Conservation (phyloP, 495 filamentous ascomycete genomes). For the Penicillium verhagenii region DNA sequence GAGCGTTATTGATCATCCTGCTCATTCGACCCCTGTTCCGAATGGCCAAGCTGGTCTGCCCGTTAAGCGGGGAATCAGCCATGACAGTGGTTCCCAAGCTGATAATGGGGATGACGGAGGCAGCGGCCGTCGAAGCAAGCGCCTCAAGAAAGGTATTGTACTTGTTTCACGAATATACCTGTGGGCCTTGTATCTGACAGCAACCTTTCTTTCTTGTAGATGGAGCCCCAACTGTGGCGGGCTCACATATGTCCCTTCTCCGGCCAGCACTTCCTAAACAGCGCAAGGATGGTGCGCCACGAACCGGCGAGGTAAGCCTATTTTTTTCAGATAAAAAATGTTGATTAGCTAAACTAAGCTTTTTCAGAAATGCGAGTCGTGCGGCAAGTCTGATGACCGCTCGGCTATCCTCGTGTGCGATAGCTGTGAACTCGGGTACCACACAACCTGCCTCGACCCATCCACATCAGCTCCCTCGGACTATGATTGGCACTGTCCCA, state of each 20-base stretch:
- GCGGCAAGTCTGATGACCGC: slow-evolving; percentile 77
- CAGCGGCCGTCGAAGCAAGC: slow-evolving; percentile 82
- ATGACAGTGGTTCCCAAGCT: slow-evolving; percentile 64
- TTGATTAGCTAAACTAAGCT: slow-evolving; percentile 9
- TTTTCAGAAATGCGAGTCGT: slow-evolving; percentile 77
- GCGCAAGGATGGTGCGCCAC: slow-evolving; percentile 63
- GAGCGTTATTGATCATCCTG: slow-evolving; percentile 37
- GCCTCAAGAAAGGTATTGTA: slow-evolving; percentile 82
- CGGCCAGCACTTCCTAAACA: slow-evolving; percentile 74
- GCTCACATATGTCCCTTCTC: slow-evolving; percentile 94
- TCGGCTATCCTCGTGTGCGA: slow-evolving; percentile 79
- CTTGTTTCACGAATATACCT: background rate
- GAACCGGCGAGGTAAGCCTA: slow-evolving; percentile 70
- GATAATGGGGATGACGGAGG: slow-evolving; percentile 64
- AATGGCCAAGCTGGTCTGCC: slow-evolving; percentile 59
- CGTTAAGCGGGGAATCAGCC: slow-evolving; percentile 81
- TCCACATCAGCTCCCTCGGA: slow-evolving; percentile 75
- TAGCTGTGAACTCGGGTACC: slow-evolving; percentile 86
- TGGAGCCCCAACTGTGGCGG: slow-evolving; percentile 83
- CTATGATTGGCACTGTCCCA: slow-evolving; percentile 93
- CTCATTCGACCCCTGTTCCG: slow-evolving; percentile 43
- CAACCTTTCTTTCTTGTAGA: slow-evolving; percentile 50
- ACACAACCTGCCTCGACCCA: slow-evolving; percentile 85
- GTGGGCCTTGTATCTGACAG: background rate
- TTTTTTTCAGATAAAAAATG: background rate